Percentiles rank a stretch among this genome's conserved stretches.
Evolutionary conservation across 805 yeast genomes (phyloP).

Genomic region (Teunomyces stri): DNA sequence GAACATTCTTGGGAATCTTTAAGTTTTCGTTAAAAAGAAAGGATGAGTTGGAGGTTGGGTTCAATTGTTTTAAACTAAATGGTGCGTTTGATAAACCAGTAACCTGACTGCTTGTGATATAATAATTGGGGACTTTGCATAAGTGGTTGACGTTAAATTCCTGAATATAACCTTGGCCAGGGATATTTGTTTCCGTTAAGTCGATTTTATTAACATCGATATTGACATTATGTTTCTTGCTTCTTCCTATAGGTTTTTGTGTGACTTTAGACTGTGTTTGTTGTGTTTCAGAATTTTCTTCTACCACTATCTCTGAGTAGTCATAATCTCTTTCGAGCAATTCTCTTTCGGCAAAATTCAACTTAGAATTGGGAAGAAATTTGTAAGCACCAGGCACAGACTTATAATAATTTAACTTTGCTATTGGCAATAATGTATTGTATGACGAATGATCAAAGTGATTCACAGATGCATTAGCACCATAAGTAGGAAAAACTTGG

Average conservation of each 20-base stretch:
- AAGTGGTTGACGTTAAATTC: slow-evolving; percentile 40
- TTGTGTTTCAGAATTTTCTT: slow-evolving; percentile 9
- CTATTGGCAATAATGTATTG: slow-evolving; percentile 29
- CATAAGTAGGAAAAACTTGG: slow-evolving; percentile 43
- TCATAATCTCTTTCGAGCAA: slow-evolving; percentile 29
- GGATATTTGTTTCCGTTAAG: slow-evolving; percentile 37
- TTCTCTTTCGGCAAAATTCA: slow-evolving; percentile 36
- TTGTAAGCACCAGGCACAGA: slow-evolving; percentile 20
- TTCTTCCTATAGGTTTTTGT: slow-evolving; percentile 29
- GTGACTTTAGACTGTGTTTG: slow-evolving; percentile 5
- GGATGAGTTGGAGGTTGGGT: slow-evolving; percentile 17
- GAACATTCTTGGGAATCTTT: slow-evolving; percentile 32
- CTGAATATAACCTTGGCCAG: slow-evolving; percentile 44
- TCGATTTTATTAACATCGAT: slow-evolving; percentile 42
- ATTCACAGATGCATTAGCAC: slow-evolving; percentile 24
- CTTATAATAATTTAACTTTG: slow-evolving; percentile 38
- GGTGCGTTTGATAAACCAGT: slow-evolving; percentile 7
- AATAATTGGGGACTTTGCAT: slow-evolving; percentile 44
- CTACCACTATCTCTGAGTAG: slow-evolving; percentile 16
- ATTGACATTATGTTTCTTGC: slow-evolving; percentile 28
- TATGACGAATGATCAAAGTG: slow-evolving; percentile 35
- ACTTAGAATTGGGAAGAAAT: slow-evolving; percentile 25
- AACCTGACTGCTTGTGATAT: slow-evolving; percentile 29
- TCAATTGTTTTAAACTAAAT: slow-evolving; percentile 14
- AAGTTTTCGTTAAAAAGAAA: slow-evolving; percentile 23